Percentiles rank a stretch among this genome's conserved stretches.
Conservation (phyloP, 257 asterid genomes). For the Primulina tabacum region DNA sequence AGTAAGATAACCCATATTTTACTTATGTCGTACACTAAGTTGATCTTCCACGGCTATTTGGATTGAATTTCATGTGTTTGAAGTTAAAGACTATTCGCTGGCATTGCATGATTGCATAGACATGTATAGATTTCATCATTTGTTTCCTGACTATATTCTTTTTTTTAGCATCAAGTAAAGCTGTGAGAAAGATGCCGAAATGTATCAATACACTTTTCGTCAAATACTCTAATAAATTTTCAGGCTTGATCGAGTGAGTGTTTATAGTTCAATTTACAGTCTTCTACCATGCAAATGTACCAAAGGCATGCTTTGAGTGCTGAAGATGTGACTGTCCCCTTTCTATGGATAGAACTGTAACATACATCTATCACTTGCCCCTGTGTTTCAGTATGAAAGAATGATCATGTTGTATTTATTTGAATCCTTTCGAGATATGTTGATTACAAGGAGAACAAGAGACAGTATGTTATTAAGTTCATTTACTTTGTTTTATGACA, state of each 20-base stretch:
- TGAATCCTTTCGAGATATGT: neutral
- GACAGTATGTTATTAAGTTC: neutral
- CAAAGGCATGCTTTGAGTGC: slow-evolving; percentile 10
- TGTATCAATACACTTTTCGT: slow-evolving; percentile 59
- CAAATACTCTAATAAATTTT: slow-evolving; percentile 50
- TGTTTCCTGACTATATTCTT: slow-evolving; percentile 2
- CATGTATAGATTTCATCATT: neutral
- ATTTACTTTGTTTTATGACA: neutral
- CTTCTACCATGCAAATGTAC: neutral
- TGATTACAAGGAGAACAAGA: neutral
- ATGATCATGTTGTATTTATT: neutral
- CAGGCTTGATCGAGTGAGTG: slow-evolving; percentile 72
- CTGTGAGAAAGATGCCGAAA: slow-evolving; percentile 56
- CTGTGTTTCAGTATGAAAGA: neutral
- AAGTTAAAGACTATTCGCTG: slow-evolving; percentile 2
- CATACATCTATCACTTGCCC: neutral
- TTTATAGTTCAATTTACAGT: slow-evolving; percentile 8
- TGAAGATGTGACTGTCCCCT: neutral
- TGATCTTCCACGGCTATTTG: neutral
- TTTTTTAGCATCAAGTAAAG: slow-evolving; percentile 67
- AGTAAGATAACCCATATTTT: no score
- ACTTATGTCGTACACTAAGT: no score
- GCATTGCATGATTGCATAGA: slow-evolving; percentile 4
- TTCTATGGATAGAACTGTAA: neutral
- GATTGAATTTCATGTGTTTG: slow-evolving; percentile 4